Evolutionary conservation across 163 green algal genomes (phyloP).

Genomic region (Scenedesmus sp.): DNA sequence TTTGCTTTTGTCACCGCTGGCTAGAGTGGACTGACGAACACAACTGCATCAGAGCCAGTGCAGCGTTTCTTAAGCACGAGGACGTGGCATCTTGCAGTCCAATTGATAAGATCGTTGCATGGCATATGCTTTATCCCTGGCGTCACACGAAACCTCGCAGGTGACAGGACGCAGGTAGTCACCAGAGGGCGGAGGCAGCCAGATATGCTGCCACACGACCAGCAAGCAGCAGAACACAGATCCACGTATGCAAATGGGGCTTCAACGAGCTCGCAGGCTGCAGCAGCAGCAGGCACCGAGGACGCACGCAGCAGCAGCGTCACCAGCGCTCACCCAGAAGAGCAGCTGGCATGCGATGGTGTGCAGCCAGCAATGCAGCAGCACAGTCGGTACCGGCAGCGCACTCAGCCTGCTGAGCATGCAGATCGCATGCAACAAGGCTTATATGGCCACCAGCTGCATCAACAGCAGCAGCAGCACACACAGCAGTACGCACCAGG

Average conservation of each 20-base stretch:
- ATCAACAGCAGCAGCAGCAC: conserved; percentile 2
- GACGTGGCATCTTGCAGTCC: background rate
- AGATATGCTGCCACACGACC: conserved; percentile 14
- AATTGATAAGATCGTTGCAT: background rate
- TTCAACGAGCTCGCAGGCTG: background rate
- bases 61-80: background rate
- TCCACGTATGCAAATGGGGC: background rate
- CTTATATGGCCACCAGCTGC: background rate
- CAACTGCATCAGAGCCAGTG: conserved; percentile 16
- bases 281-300: conserved; percentile 10
- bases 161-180: conserved; percentile 7
- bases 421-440: background rate
- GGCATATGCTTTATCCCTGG: background rate
- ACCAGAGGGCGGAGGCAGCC: conserved; percentile 14
- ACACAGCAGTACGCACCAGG: background rate
- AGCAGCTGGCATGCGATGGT: background rate
- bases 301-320: background rate
- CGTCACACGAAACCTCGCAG: background rate
- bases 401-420: background rate
- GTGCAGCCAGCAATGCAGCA: background rate
- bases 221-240: conserved; percentile 3
- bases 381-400: background rate
- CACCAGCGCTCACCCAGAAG: background rate
- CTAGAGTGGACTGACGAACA: background rate
- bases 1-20: background rate